Evolutionary conservation across 2,329 filamentous ascomycete genomes (phyloP).

Genomic region (Ophiosphaerella korrae): DNA sequence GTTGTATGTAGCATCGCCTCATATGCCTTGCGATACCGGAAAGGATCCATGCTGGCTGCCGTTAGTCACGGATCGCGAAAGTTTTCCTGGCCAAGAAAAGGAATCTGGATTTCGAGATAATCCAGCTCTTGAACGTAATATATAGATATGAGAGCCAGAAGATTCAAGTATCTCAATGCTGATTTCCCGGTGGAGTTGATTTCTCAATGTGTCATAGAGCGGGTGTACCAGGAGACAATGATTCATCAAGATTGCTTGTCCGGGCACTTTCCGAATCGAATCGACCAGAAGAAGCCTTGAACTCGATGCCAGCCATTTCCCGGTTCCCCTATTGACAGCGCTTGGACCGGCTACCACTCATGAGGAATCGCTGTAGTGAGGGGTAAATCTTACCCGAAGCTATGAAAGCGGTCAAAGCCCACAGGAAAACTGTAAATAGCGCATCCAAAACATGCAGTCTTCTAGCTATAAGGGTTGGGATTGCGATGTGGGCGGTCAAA

Average conservation of each 20-base stretch:
- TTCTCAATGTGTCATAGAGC: conserved; percentile 5
- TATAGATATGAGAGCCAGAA: background rate
- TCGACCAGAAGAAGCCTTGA: conserved; percentile 16
- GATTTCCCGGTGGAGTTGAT: conserved; percentile 13
- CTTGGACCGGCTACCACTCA: conserved; percentile 17
- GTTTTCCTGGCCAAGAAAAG: background rate
- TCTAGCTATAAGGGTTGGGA: conserved; percentile 10
- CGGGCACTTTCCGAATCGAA: conserved; percentile 8
- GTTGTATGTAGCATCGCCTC: conserved; percentile 45
- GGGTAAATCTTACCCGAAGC: conserved; percentile 30
- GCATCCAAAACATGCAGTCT: conserved; percentile 19
- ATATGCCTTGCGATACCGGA: conserved; percentile 45
- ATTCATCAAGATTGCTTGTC: conserved; percentile 4
- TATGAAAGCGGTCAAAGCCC: conserved; percentile 26
- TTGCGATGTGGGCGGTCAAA: conserved; percentile 14
- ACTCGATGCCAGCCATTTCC: conserved; percentile 27
- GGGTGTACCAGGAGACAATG: conserved; percentile 1
- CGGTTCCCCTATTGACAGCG: conserved; percentile 10
- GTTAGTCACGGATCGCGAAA: conserved; percentile 12
- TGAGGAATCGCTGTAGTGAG: conserved; percentile 16
- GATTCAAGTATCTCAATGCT: conserved; percentile 1
- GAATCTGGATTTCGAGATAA: background rate
- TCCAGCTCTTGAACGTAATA: background rate
- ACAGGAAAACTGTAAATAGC: conserved; percentile 12
- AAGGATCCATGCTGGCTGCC: conserved; percentile 42